Evolutionary conservation across 1,284 basidiomycete species (phyloP).

Genomic region (Bondarzewia mesenterica): DNA sequence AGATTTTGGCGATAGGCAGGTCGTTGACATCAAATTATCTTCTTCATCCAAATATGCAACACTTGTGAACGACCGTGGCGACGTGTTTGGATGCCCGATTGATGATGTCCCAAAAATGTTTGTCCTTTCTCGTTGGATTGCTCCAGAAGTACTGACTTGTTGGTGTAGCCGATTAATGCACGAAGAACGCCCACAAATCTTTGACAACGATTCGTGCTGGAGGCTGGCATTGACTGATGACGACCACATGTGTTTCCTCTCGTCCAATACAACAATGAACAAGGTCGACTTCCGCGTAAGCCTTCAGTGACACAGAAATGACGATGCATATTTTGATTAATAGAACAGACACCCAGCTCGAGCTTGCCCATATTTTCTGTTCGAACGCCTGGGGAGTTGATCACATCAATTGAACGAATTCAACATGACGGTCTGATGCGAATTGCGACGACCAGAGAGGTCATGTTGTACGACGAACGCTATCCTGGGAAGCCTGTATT

Average conservation of each 20-base stretch:
- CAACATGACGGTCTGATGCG: slow-evolving; percentile 35
- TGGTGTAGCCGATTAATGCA: slow-evolving; percentile 1
- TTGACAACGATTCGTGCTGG: slow-evolving; percentile 24
- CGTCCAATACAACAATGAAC: slow-evolving; percentile 24
- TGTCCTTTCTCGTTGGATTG: neutral
- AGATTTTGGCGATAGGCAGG: slow-evolving; percentile 9
- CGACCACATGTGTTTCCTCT: slow-evolving; percentile 21
- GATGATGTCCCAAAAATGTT: neutral
- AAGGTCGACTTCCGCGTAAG: slow-evolving; percentile 45
- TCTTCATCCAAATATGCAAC: slow-evolving; percentile 5
- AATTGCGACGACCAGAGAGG: slow-evolving; percentile 47
- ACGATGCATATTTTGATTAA: slow-evolving; percentile 5
- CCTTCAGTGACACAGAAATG: neutral
- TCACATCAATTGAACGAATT: slow-evolving; percentile 45
- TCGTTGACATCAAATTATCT: slow-evolving; percentile 14
- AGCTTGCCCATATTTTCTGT: slow-evolving; percentile 27
- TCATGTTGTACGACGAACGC: slow-evolving; percentile 64
- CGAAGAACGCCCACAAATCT: neutral
- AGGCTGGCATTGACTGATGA: slow-evolving; percentile 17
- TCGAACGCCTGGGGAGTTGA: slow-evolving; percentile 23
- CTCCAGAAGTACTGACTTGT: neutral
- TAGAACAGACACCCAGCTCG: slow-evolving; percentile 18
- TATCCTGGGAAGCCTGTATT: slow-evolving; percentile 46
- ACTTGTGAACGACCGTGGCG: slow-evolving; percentile 15
- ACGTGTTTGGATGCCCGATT: slow-evolving; percentile 6